phyloP scores from a whole-genome alignment of 331 rosid genomes.

The Telfairia occidentalis region DNA sequence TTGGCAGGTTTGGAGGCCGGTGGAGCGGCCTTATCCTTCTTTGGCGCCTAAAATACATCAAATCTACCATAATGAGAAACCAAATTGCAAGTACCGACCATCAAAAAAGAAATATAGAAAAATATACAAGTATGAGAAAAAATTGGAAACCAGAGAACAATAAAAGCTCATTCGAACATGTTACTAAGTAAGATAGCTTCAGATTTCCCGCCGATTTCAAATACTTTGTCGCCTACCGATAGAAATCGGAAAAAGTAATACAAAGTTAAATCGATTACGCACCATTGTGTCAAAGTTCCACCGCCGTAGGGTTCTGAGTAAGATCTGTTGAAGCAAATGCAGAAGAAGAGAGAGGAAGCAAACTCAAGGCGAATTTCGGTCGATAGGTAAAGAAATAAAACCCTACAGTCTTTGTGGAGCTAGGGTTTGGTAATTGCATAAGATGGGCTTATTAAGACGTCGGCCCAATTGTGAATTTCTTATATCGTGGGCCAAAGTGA shows the following conservation, averaged over 20 bases:
- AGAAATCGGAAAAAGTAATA: neutral
- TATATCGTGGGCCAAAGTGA: neutral
- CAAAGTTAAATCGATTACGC: neutral
- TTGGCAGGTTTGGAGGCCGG: slow-evolving; percentile 11
- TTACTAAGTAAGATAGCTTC: neutral
- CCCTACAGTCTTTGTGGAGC: neutral
- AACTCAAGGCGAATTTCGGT: neutral
- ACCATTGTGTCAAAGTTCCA: neutral
- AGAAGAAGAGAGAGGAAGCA: neutral
- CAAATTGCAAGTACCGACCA: neutral
- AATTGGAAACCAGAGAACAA: neutral
- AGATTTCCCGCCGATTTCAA: neutral
- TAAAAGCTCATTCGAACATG: neutral
- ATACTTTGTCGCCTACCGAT: neutral
- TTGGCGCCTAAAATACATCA: slow-evolving; percentile 7
- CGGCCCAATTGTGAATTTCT: neutral
- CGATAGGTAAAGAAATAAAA: neutral
- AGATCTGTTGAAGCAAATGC: neutral
- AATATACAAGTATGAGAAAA: neutral
- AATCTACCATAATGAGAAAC: neutral
- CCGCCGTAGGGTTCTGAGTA: neutral
- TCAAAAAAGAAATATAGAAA: neutral
- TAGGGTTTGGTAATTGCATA: neutral
- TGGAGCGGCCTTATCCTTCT: slow-evolving; percentile 12
- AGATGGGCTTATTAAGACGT: neutral